A percentile compares a stretch with the other conserved stretches of the same genome.
phyloP scores from a whole-genome alignment of 148 eudicot genomes.

The Rhododendron ferrugineum region DNA sequence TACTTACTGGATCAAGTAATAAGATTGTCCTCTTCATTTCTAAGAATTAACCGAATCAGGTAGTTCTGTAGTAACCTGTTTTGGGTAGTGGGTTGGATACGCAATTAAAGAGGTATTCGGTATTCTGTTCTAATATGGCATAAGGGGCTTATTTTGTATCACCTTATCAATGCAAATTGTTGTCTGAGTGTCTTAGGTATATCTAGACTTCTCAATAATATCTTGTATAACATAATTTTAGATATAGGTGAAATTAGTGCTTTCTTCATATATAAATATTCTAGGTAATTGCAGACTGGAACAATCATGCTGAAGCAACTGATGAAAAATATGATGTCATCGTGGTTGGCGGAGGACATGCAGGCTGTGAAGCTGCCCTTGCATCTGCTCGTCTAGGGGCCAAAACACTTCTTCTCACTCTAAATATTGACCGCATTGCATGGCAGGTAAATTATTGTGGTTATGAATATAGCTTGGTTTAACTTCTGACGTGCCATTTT shows the following conservation, averaged over 20 bases:
- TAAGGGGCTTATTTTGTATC: neutral
- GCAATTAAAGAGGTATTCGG: neutral
- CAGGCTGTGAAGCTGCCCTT: conserved; percentile 99
- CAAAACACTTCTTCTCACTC: conserved; percentile 90
- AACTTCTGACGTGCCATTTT: neutral
- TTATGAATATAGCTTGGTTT: neutral
- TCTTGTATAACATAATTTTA: neutral
- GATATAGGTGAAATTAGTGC: neutral
- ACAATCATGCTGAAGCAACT: conserved; percentile 28
- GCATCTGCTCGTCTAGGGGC: conserved; percentile 95
- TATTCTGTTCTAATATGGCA: neutral
- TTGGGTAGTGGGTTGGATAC: neutral
- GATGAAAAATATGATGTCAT: conserved; percentile 86
- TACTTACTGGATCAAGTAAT: neutral
- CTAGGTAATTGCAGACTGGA: conserved; percentile 28
- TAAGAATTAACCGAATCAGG: neutral
- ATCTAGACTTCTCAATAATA: neutral
- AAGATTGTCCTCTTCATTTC: neutral
- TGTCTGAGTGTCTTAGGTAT: conserved; percentile 2
- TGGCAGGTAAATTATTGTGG: conserved; percentile 65
- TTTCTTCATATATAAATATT: neutral
- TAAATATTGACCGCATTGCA: conserved; percentile 91
- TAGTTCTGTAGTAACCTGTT: neutral
- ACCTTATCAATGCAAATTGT: neutral
- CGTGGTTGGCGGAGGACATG: conserved; percentile 98